These are phyloP conservation scores for Waitea zeae DNA, from an alignment of 1,284 basidiomycete genomes.

Conservation along the genomic window DNA sequence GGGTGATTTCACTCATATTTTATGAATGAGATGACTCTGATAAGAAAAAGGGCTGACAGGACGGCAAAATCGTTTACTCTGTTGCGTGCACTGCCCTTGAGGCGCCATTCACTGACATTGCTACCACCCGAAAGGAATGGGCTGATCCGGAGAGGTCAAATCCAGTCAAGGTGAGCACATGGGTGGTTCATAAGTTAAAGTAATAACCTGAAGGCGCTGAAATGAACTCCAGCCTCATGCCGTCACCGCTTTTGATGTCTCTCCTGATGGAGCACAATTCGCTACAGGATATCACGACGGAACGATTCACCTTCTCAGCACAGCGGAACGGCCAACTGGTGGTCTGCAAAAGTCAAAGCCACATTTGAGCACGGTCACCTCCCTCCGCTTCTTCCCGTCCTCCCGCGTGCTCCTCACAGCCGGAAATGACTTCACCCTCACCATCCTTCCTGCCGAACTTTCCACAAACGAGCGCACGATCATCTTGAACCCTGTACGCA, in stretches of 20 bases:
- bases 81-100: constrained; percentile 17
- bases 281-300: constrained; percentile 45
- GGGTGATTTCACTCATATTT: too few species aligned
- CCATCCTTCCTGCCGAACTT: constrained; percentile 40
- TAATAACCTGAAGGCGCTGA: too few species aligned
- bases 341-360: constrained; percentile 17
- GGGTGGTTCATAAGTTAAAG: too few species aligned
- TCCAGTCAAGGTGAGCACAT: constrained; percentile 20
- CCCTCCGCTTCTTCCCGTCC: constrained; percentile 45
- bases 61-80: constrained; percentile 15
- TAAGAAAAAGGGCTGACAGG: too few species aligned
- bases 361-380: constrained; percentile 38
- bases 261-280: constrained; percentile 37
- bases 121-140: constrained; percentile 26
- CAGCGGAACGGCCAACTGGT: background rate
- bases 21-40: too few species aligned
- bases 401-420: constrained; percentile 43
- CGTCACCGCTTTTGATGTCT: constrained; percentile 44
- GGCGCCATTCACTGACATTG: constrained; percentile 25
- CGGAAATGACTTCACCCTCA: constrained; percentile 42
- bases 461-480: constrained; percentile 10
- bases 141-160: constrained; percentile 23
- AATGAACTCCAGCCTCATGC: constrained; percentile 29
- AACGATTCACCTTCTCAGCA: constrained; percentile 21
- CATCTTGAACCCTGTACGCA: constrained; percentile 29